A percentile compares a stretch with the other conserved stretches of the same genome.
Conservation (phyloP, 805 yeast genomes). For the Yarrowia keelungensis region DNA sequence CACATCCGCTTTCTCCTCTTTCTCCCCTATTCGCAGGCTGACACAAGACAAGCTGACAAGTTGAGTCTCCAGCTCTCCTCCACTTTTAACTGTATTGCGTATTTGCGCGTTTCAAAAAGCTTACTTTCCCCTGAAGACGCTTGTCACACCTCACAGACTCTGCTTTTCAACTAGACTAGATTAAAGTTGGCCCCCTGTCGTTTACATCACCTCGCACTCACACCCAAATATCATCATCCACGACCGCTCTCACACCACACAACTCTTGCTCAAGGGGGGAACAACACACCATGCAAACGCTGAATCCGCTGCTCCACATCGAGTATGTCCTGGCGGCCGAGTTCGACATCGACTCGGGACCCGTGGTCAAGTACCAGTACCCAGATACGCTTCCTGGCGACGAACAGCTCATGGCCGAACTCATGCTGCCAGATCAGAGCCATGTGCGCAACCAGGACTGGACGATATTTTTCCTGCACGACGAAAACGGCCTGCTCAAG, state of each 20-base stretch:
- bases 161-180: background rate
- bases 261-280: background rate
- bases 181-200: constrained; percentile 37
- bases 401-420: constrained; percentile 56
- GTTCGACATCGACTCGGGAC: constrained; percentile 80
- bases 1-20: no score
- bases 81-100: constrained; percentile 6
- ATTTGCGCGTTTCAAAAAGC: constrained; percentile 16
- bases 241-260: constrained; percentile 3
- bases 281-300: constrained; percentile 26
- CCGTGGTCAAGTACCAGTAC: constrained; percentile 65
- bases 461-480: constrained; percentile 58
- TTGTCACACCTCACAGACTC: background rate
- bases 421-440: constrained; percentile 66
- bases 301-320: constrained; percentile 50
- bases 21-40: background rate
- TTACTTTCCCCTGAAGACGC: constrained; percentile 21
- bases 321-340: constrained; percentile 73
- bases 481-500: constrained; percentile 14
- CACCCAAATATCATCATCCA: no score
- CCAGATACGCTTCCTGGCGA: constrained; percentile 53
- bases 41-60: background rate
- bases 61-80: background rate
- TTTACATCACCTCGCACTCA: background rate
- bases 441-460: constrained; percentile 63